Percentiles rank a stretch among this genome's conserved stretches.
These are phyloP conservation scores for Sporobolomyces roseus DNA, from an alignment of 768 basidiomycete genomes.

Conservation along the genomic window DNA sequence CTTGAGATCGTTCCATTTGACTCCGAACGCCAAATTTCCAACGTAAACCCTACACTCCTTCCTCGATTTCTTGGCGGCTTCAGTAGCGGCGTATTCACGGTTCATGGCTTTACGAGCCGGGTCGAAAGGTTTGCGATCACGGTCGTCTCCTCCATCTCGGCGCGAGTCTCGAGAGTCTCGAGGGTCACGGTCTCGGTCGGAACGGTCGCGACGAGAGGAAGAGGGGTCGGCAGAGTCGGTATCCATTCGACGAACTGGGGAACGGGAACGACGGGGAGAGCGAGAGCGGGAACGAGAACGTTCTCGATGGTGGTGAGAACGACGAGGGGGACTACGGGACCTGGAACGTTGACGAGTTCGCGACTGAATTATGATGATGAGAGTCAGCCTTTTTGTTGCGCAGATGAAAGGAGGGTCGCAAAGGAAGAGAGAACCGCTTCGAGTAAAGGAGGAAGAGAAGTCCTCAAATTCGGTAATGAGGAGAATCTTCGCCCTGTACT, in stretches of 20 bases:
- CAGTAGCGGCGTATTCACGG: slow-evolving; percentile 77
- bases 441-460: neutral
- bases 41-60: slow-evolving; percentile 98
- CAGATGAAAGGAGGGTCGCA: neutral
- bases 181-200: slow-evolving; percentile 7
- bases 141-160: slow-evolving; percentile 56
- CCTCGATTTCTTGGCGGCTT: slow-evolving; percentile 93
- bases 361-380: slow-evolving; percentile 39
- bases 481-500: no score
- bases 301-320: slow-evolving; percentile 53
- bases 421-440: slow-evolving; percentile 3
- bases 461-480: slow-evolving; percentile 1
- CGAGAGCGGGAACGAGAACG: slow-evolving; percentile 33
- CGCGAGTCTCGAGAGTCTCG: slow-evolving; percentile 5
- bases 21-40: slow-evolving; percentile 97
- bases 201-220: slow-evolving; percentile 38
- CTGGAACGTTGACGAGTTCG: slow-evolving; percentile 50
- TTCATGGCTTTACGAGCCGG: slow-evolving; percentile 32
- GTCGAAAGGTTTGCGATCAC: slow-evolving; percentile 21
- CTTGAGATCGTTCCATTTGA: slow-evolving; percentile 97
- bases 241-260: slow-evolving; percentile 24
- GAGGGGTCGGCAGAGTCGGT: slow-evolving; percentile 3
- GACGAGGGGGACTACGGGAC: slow-evolving; percentile 61
- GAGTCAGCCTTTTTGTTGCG: no score
- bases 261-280: slow-evolving; percentile 38